Base-by-base conservation (phyloP, 164 flowering plant genomes). In the Dillenia suffruticosa region DNA sequence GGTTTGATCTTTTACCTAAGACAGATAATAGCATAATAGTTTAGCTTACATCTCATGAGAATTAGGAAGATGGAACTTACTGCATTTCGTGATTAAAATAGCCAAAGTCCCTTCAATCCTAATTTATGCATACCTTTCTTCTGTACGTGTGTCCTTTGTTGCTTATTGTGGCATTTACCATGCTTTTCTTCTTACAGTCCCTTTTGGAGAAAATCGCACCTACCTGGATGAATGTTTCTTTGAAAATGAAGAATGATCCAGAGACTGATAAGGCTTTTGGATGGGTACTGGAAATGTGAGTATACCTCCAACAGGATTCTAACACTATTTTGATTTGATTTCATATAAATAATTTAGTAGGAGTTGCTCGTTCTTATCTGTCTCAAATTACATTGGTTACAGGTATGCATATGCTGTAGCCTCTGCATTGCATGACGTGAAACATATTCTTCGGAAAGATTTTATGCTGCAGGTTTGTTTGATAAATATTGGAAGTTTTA, bases 211-310 rank as follows among this genome's bases (percentile, higher is more conserved):
- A 85, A 74, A 87, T 95, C 68, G 93, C 99, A 5, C 96, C 97
- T 15, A 90, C 97, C 15, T 95, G 99, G 97, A 82, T 92, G 92
- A 90, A 95, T 81, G 72, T 92, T 57, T 95, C 99, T 14, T 63
- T 95, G 70, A 72, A 63, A 53, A 92, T 95, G 99, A 95, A 95
- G 68, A 76, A 84, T 57, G 97, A 95, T 54, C 79, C 84, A 4
- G 96, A 92, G 77, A 78, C 97, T 43, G 99, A 92, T 72, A 79
- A 85, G 63, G 71, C 82, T 49, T 95, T 95, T 71, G 99, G 97
- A 63, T 95, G 99, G 99, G 98, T 90, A 54, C 82, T 92, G 52
- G 99, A 95, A 84, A 95, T 95, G 97, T 95, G 68, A 84, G 93
- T 57, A 17, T 17, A 44, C 45, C 45, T 65, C 19, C 56, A 9